Evolutionary conservation across 192 early-diverging fungal genomes (phyloP).

Genomic region (Spizellomyces punctatus): DNA sequence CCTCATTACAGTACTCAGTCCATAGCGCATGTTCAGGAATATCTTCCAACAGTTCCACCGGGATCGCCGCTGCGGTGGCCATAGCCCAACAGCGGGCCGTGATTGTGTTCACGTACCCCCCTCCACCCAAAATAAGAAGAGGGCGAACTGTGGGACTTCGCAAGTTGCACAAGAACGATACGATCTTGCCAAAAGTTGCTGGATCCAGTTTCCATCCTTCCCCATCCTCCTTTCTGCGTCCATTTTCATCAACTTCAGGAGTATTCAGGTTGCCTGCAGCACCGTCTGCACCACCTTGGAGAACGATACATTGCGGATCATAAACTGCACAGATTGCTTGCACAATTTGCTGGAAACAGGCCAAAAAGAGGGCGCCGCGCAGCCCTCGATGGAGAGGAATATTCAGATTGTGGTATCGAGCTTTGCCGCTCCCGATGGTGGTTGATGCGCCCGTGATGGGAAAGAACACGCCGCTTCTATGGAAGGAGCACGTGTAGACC

Average conservation of each 20-base stretch:
- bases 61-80: slow-evolving; percentile 10
- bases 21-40: slow-evolving; percentile 44
- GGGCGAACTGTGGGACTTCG: slow-evolving; percentile 65
- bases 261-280: slow-evolving; percentile 59
- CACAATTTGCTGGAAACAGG: slow-evolving; percentile 62
- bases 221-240: slow-evolving; percentile 2
- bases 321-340: slow-evolving; percentile 63
- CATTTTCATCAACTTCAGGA: slow-evolving; percentile 2
- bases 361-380: slow-evolving; percentile 73
- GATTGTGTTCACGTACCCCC: slow-evolving; percentile 89
- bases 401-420: slow-evolving; percentile 31
- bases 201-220: slow-evolving; percentile 23
- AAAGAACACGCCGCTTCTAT: slow-evolving; percentile 40
- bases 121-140: slow-evolving; percentile 87
- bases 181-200: neutral
- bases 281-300: slow-evolving; percentile 95
- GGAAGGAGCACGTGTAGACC: slow-evolving; percentile 46
- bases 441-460: slow-evolving; percentile 33
- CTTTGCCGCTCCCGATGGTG: slow-evolving; percentile 20
- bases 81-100: slow-evolving; percentile 81
- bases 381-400: slow-evolving; percentile 27
- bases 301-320: slow-evolving; percentile 81
- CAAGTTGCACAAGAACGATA: neutral
- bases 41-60: slow-evolving; percentile 18
- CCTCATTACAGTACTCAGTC: slow-evolving; percentile 19